A percentile compares a stretch with the other conserved stretches of the same genome.
phyloP scores from a whole-genome alignment of 2,329 filamentous ascomycete genomes.

The Epichloe coenophiala region DNA sequence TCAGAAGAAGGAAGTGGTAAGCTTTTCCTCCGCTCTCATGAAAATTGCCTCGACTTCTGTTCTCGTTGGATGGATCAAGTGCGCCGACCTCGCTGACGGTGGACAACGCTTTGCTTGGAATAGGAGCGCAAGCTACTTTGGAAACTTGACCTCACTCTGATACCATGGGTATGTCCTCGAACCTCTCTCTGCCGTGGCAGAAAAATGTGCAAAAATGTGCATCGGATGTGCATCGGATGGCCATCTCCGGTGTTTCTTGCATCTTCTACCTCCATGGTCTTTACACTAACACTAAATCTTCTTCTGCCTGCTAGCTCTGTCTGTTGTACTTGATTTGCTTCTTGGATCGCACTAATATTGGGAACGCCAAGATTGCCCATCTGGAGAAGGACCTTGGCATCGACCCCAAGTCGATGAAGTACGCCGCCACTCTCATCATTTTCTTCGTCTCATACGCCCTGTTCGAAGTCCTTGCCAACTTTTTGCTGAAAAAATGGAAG shows the following conservation, averaged over 20 bases:
- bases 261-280: neutral
- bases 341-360: constrained; percentile 66
- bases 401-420: constrained; percentile 47
- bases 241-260: neutral
- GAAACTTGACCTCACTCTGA: constrained; percentile 46
- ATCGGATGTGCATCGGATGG: too few species aligned
- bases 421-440: constrained; percentile 64
- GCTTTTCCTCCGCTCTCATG: constrained; percentile 12
- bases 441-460: constrained; percentile 80
- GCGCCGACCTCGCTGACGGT: neutral
- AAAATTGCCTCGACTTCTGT: neutral
- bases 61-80: neutral
- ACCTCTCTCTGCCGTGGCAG: neutral
- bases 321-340: constrained; percentile 64
- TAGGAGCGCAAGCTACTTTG: constrained; percentile 50
- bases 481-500: constrained; percentile 62
- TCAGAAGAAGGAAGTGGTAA: constrained; percentile 47
- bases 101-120: neutral
- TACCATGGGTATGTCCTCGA: constrained; percentile 37
- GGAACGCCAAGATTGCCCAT: constrained; percentile 49
- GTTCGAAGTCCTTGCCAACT: constrained; percentile 66
- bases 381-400: constrained; percentile 29
- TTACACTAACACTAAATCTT: neutral
- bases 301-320: constrained; percentile 33
- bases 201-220: neutral